Percentiles rank a stretch among this genome's conserved stretches.
Evolutionary conservation across 352 stramenopile genomes (phyloP).

Genomic region (Globisporangium iwayamae): DNA sequence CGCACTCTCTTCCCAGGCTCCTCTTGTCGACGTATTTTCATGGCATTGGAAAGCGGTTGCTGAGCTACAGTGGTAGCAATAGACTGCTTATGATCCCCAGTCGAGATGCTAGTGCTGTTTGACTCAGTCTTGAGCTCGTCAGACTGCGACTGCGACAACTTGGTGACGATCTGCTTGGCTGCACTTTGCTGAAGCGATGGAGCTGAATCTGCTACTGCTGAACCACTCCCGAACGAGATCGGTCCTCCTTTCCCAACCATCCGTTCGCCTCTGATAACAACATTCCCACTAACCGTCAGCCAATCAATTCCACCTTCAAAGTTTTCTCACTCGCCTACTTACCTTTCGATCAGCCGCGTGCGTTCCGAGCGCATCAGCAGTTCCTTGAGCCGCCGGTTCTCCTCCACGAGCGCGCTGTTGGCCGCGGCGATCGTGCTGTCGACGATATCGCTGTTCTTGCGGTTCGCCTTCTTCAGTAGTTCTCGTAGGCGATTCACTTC

Average conservation of each 20-base stretch:
- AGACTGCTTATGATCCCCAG: not conserved
- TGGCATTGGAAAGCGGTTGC: not conserved
- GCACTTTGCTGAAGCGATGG: conserved; percentile 1
- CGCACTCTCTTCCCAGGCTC: not conserved
- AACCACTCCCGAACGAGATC: conserved; percentile 2
- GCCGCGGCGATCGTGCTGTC: conserved; percentile 21
- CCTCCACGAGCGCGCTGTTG: conserved; percentile 52
- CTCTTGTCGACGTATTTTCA: not conserved
- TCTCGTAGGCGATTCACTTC: conserved; percentile 55
- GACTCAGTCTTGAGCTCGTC: not conserved
- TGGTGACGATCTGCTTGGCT: not conserved
- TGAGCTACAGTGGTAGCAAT: not conserved
- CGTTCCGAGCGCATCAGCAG: conserved; percentile 51
- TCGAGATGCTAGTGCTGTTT: not conserved
- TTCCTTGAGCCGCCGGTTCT: conserved; percentile 62
- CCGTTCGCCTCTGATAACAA: conserved; percentile 13
- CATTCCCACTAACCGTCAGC: not conserved
- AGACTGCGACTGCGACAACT: not conserved
- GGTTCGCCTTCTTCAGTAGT: conserved; percentile 43
- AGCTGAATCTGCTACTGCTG: not conserved
- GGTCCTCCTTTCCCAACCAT: conserved; percentile 13
- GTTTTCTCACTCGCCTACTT: not conserved
- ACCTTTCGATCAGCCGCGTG: conserved; percentile 44
- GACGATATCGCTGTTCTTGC: conserved; percentile 26
- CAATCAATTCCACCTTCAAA: not conserved